Conservation (phyloP, 805 yeast species). For the Barnettozyma siamensis region DNA sequence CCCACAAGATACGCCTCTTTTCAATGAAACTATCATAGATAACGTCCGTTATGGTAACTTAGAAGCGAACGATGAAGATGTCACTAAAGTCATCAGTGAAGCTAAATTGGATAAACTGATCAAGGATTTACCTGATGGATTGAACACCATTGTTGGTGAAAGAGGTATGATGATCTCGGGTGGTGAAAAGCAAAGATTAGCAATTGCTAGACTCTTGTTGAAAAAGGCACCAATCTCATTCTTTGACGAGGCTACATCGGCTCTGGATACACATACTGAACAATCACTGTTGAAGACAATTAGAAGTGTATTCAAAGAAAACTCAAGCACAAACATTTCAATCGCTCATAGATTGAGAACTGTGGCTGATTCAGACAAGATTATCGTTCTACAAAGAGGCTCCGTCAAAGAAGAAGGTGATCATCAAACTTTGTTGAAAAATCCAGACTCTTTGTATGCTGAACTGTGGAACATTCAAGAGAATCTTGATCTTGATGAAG, state of each 20-base stretch:
- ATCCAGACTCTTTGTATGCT: conserved; percentile 58
- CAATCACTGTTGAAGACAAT: conserved; percentile 76
- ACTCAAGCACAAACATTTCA: conserved; percentile 69
- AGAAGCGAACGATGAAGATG: conserved; percentile 67
- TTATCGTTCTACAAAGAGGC: conserved; percentile 80
- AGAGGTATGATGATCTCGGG: conserved; percentile 99
- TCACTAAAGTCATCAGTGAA: conserved; percentile 52
- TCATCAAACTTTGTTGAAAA: conserved; percentile 55
- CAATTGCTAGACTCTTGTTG: conserved; percentile 84
- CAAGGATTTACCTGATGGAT: conserved; percentile 73
- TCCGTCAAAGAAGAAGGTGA: conserved; percentile 82
- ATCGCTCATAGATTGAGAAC: conserved; percentile 94
- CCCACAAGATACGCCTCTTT: conserved; percentile 95
- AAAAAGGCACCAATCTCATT: conserved; percentile 87
- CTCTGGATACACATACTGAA: conserved; percentile 94
- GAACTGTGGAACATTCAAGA: conserved; percentile 93
- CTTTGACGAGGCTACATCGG: conserved; percentile 96
- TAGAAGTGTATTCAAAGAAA: conserved; percentile 52
- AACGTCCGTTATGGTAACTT: conserved; percentile 84
- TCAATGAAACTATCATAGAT: conserved; percentile 84
- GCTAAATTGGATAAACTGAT: conserved; percentile 67
- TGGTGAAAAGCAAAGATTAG: conserved; percentile 96
- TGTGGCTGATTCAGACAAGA: conserved; percentile 89
- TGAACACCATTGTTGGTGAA: conserved; percentile 87
- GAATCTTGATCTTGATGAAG: conserved; percentile 47